These are phyloP conservation scores for Umbelopsis vinacea DNA, from an alignment of 192 early-diverging fungal species.

Conservation along the genomic window DNA sequence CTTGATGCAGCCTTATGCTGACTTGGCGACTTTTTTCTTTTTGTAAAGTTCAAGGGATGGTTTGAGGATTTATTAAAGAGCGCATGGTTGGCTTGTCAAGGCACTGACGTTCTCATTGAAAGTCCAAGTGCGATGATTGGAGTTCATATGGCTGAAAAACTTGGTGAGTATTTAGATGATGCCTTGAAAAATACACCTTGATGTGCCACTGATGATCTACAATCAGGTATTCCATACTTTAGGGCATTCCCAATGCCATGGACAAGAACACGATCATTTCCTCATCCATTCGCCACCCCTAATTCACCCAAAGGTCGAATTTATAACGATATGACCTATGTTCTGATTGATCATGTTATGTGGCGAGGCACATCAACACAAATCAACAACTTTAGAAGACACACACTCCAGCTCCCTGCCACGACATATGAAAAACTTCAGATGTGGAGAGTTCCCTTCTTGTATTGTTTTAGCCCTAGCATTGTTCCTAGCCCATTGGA, in stretches of 20 bases:
- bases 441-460: conserved; percentile 58
- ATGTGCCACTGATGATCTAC: background rate
- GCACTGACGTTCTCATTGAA: conserved; percentile 71
- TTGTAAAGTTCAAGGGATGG: conserved; percentile 63
- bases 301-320: conserved; percentile 48
- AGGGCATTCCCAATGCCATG: conserved; percentile 75
- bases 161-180: conserved; percentile 29
- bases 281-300: conserved; percentile 70
- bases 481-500: conserved; percentile 65
- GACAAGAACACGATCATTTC: conserved; percentile 74
- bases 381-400: conserved; percentile 61
- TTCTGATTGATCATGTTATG: conserved; percentile 69
- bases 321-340: conserved; percentile 72
- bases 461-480: conserved; percentile 66
- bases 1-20: background rate
- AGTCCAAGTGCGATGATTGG: conserved; percentile 71
- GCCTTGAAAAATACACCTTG: background rate
- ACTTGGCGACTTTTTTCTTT: background rate
- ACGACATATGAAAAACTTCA: conserved; percentile 58
- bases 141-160: conserved; percentile 69
- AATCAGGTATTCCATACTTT: conserved; percentile 62
- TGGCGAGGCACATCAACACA: conserved; percentile 64
- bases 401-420: conserved; percentile 46
- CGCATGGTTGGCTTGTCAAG: conserved; percentile 61
- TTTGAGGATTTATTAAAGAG: conserved; percentile 62